A percentile compares a stretch with the other conserved stretches of the same genome.
These are phyloP conservation scores for Acanthamoeba lenticulata DNA, from an alignment of 208 protist species.

Conservation along the genomic window DNA sequence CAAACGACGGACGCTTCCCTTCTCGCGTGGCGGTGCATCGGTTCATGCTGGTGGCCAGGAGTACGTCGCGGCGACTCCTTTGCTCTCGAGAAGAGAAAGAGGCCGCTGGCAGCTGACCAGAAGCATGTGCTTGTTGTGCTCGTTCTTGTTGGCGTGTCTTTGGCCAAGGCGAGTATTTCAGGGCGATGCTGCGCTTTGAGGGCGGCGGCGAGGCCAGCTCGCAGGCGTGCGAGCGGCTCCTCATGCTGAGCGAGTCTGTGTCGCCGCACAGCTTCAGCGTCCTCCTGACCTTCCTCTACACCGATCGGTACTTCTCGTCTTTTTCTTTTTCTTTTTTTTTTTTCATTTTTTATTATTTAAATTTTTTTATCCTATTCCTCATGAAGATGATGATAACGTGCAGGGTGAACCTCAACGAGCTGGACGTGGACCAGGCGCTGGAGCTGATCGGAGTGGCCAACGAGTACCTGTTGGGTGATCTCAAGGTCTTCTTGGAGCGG, in stretches of 20 bases:
- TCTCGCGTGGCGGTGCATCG: background rate
- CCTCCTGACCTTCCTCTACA: background rate
- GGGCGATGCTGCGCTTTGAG: slow-evolving; percentile 7
- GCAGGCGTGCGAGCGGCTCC: background rate
- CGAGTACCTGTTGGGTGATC: background rate
- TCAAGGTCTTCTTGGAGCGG: slow-evolving; percentile 11
- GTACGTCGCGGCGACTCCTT: background rate
- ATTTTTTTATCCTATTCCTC: no score
- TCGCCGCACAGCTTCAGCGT: background rate
- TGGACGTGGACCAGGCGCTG: background rate
- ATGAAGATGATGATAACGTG: background rate
- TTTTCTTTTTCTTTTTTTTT: no score
- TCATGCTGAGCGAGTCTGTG: background rate
- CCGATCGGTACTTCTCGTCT: slow-evolving; percentile 19
- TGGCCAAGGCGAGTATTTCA: background rate
- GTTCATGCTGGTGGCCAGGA: background rate
- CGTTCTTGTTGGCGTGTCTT: no score
- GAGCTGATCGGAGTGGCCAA: slow-evolving; percentile 22
- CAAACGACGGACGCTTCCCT: background rate
- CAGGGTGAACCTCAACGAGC: background rate
- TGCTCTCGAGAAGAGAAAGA: no score
- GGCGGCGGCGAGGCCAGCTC: background rate
- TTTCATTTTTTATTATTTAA: no score
- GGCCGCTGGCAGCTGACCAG: background rate
- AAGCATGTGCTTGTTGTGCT: background rate